Evolutionary conservation across 2,329 filamentous ascomycete species (phyloP), one percentile per base, ranked within the genome.

Genomic region (Pseudocercospora cruenta): DNA sequence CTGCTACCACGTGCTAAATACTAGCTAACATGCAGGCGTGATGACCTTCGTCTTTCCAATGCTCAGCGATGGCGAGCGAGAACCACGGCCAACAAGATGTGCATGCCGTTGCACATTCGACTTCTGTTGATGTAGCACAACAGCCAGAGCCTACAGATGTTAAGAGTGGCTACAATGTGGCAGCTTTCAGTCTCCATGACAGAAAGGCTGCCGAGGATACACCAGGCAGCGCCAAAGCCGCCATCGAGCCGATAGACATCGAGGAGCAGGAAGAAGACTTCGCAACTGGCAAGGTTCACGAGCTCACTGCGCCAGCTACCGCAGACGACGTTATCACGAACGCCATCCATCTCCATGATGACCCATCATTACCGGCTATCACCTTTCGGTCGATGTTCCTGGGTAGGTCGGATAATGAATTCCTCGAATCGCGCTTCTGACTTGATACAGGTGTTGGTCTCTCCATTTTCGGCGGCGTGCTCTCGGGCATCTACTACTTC

Each of bases 401-500:
- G 28, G 54, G 54, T 58, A 39, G 31, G 54, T 58, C 14, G 14
- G 4, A n/a, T 12, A 39, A 3, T 8, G 54, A 5, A n/a, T 22
- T 22, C 21, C 19, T 57, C 24, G 53, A 26, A 14, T 21, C n/a
- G 54, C 7, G n/a, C 33, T 22, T 6, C 26, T 36, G 31, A 58
- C 9, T 10, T 6, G 14, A 1, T 7, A 1, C 9, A 58, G 54
- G 54, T 7, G 54, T 58, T 4, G 54, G 54, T 1, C 54, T 58
- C 10, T 58, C 54, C 1, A 36, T 58, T n/a, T 58, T 58, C 28
- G 54, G 54, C 12, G 54, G 54, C 54, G 54, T 58, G 2, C 54
- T 58, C 54, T 58, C 54, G 4, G 54, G 54, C 54, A 58, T 58
- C 28, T 58, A 58, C 54, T 58, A 58, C 54, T 58, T 58, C 54